These are phyloP conservation scores for Diplotaxis tenuifolia DNA, from an alignment of 345 rosid species.

Conservation along the genomic window DNA sequence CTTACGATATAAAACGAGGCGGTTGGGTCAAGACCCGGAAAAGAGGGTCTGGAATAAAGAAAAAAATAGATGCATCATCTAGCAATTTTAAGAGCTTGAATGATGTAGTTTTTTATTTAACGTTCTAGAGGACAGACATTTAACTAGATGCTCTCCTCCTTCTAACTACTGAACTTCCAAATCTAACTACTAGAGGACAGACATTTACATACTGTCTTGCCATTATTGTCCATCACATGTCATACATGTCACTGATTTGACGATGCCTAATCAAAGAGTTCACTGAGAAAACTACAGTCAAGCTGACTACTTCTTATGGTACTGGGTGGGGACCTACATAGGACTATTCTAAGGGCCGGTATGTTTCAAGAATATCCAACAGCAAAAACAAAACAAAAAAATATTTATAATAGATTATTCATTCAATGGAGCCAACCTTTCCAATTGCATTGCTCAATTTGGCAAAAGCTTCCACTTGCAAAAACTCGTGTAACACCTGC, in stretches of 20 bases:
- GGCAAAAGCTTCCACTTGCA: constrained; percentile 90
- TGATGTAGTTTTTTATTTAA: not conserved
- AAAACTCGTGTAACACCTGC: constrained; percentile 74
- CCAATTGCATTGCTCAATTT: constrained; percentile 83
- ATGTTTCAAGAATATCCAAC: constrained; percentile 11
- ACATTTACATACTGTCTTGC: not conserved
- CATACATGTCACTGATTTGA: not conserved
- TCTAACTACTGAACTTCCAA: not conserved
- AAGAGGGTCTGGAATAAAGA: not conserved
- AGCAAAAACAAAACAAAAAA: constrained; percentile 14
- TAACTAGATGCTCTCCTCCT: not conserved
- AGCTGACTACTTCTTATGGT: constrained; percentile 20
- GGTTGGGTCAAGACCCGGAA: not conserved
- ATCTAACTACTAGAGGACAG: not conserved
- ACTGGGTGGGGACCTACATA: constrained; percentile 9
- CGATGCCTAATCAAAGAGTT: constrained; percentile 1
- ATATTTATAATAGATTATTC: constrained; percentile 2
- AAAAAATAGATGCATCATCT: constrained; percentile 4
- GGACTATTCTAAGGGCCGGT: constrained; percentile 7
- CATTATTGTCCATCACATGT: not conserved
- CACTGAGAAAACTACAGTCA: not conserved
- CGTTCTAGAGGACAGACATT: not conserved
- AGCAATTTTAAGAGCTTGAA: constrained; percentile 1
- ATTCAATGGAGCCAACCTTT: constrained; percentile 48
- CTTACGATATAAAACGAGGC: not conserved